Conservation (phyloP, 2,329 filamentous ascomycete species). For the Phialophora tarda region DNA sequence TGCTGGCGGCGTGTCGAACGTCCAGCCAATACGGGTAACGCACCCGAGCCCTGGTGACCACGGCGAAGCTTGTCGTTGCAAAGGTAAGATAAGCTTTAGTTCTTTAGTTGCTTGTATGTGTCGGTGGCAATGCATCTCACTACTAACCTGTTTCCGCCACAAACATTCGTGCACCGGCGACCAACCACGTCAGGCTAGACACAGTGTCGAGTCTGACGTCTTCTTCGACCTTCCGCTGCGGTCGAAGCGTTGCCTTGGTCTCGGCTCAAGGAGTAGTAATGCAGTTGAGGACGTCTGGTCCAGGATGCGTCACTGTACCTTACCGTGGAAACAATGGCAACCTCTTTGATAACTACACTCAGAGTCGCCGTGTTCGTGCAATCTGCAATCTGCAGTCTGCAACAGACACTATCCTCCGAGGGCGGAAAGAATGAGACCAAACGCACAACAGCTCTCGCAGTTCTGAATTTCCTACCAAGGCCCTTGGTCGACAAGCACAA, state of each 20-base stretch:
- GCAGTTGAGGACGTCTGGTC: background rate
- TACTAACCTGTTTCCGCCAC: too few species aligned
- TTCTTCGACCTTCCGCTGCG: background rate
- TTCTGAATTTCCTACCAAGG: background rate
- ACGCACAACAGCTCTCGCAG: background rate
- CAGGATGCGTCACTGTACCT: background rate
- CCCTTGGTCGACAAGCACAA: background rate
- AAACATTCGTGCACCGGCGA: too few species aligned
- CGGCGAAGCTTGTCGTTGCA: constrained; percentile 1
- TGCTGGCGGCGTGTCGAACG: background rate
- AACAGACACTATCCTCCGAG: background rate
- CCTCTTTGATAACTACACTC: background rate
- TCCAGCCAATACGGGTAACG: background rate
- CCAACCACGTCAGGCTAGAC: background rate
- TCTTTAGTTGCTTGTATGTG: background rate
- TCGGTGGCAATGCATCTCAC: background rate
- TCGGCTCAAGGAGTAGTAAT: background rate
- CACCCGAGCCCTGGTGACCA: background rate
- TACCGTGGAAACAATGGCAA: background rate
- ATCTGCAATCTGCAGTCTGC: background rate
- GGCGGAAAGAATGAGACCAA: background rate
- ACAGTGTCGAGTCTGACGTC: background rate
- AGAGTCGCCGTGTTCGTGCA: background rate
- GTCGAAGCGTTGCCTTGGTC: background rate
- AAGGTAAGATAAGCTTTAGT: background rate